A percentile compares a stretch with the other conserved stretches of the same genome.
These are phyloP conservation scores for Paramyrothecium sp. DNA, from an alignment of 2,329 filamentous ascomycete genomes.

Conservation along the genomic window DNA sequence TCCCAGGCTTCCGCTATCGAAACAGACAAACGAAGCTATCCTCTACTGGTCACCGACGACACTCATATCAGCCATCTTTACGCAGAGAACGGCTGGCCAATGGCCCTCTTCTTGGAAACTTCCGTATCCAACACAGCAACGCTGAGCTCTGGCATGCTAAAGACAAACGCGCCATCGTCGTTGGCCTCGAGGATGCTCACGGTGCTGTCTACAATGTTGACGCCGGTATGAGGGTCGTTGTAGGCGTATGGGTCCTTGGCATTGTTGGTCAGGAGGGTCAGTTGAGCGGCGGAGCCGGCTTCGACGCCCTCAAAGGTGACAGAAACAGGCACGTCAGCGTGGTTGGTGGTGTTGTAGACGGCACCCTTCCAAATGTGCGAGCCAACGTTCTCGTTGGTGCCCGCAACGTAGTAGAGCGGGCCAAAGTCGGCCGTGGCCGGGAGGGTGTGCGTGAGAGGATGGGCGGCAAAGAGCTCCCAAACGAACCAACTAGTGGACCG, in stretches of 20 bases:
- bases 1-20: no score
- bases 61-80: not conserved
- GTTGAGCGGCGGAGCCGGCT: slow-evolving; percentile 34
- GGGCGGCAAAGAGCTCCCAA: slow-evolving; percentile 47
- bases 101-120: not conserved
- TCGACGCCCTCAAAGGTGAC: slow-evolving; percentile 43
- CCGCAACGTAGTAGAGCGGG: slow-evolving; percentile 50
- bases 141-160: slow-evolving; percentile 52
- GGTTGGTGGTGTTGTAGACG: slow-evolving; percentile 50
- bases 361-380: slow-evolving; percentile 49
- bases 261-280: slow-evolving; percentile 45
- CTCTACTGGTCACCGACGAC: no score
- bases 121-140: slow-evolving; percentile 50
- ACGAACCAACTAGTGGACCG: slow-evolving; percentile 49
- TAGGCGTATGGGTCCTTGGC: slow-evolving; percentile 36
- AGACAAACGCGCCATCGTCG: slow-evolving; percentile 46
- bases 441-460: slow-evolving; percentile 44
- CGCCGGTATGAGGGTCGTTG: slow-evolving; percentile 41
- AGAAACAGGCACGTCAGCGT: slow-evolving; percentile 41
- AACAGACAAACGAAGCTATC: no score
- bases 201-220: slow-evolving; percentile 47
- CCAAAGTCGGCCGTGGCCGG: slow-evolving; percentile 39
- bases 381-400: slow-evolving; percentile 38
- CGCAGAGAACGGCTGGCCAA: not conserved
- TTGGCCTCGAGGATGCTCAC: slow-evolving; percentile 37